Evolutionary conservation across 1,284 basidiomycete species (phyloP).

Genomic region (Lignosus rhinocerotis): DNA sequence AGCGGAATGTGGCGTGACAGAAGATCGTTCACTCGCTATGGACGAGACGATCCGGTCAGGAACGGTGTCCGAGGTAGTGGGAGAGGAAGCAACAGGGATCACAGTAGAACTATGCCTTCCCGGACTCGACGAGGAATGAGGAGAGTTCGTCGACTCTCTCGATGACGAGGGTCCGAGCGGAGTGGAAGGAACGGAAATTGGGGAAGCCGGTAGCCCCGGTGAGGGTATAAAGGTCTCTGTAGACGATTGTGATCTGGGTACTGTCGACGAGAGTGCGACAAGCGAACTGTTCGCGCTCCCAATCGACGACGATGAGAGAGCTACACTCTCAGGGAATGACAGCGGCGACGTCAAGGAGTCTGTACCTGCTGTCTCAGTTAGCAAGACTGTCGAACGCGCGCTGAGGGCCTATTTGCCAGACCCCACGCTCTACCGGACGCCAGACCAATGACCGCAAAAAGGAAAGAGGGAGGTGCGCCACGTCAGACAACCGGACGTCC

Average conservation of each 20-base stretch:
- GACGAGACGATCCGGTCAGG: conserved; percentile 10
- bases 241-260: neutral
- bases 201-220: neutral
- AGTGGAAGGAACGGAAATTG: neutral
- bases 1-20: neutral
- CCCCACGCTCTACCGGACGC: conserved; percentile 2
- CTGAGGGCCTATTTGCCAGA: conserved; percentile 1
- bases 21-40: neutral
- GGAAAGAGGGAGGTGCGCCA: conserved; percentile 1
- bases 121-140: neutral
- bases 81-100: conserved; percentile 8
- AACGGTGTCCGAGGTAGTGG: neutral
- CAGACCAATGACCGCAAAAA: neutral
- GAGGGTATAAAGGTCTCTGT: neutral
- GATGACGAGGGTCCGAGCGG: neutral
- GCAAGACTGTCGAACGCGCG: neutral
- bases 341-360: conserved; percentile 6
- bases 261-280: conserved; percentile 1
- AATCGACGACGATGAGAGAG: conserved; percentile 2
- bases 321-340: conserved; percentile 2
- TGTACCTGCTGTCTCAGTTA: neutral
- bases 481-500: conserved; percentile 1
- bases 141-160: neutral
- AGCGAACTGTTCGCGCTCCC: conserved; percentile 1
- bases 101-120: neutral